Evolutionary conservation across 2,329 filamentous ascomycete species (phyloP).

Genomic region (Microsporum canis): DNA sequence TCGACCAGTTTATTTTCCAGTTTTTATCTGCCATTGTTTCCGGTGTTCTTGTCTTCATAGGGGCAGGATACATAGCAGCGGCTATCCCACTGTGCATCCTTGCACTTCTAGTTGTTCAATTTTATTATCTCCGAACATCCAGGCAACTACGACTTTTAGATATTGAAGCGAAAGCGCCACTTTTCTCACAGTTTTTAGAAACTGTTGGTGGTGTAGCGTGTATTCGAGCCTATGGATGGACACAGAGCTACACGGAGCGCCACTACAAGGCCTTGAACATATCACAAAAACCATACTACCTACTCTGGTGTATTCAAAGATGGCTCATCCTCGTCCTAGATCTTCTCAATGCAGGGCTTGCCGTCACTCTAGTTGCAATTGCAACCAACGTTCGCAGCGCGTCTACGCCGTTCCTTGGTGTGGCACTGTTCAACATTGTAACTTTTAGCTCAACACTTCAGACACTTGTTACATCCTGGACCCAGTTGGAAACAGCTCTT

Average conservation of each 20-base stretch:
- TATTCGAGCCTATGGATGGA: background rate
- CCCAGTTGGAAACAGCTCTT: background rate
- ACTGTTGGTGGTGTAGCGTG: background rate
- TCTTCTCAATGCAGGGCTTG: background rate
- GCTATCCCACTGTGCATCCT: background rate
- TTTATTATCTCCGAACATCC: constrained; percentile 1
- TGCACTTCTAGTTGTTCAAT: background rate
- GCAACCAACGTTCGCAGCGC: background rate
- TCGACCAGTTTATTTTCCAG: background rate
- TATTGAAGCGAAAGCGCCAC: constrained; percentile 1
- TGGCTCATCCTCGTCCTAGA: constrained; percentile 2
- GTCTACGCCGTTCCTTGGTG: background rate
- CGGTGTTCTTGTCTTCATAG: background rate
- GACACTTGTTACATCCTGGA: background rate
- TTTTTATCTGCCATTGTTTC: background rate
- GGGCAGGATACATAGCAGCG: background rate
- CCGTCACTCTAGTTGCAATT: background rate
- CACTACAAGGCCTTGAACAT: background rate
- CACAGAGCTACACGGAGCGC: background rate
- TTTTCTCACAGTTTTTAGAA: constrained; percentile 3
- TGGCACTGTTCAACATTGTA: constrained; percentile 2
- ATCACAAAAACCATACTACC: constrained; percentile 4
- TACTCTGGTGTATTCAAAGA: constrained; percentile 3
- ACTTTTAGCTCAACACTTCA: background rate
- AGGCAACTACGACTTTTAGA: constrained; percentile 1